Conservation (phyloP, 331 rosid species). For the Rhamnella rubrinervis region DNA sequence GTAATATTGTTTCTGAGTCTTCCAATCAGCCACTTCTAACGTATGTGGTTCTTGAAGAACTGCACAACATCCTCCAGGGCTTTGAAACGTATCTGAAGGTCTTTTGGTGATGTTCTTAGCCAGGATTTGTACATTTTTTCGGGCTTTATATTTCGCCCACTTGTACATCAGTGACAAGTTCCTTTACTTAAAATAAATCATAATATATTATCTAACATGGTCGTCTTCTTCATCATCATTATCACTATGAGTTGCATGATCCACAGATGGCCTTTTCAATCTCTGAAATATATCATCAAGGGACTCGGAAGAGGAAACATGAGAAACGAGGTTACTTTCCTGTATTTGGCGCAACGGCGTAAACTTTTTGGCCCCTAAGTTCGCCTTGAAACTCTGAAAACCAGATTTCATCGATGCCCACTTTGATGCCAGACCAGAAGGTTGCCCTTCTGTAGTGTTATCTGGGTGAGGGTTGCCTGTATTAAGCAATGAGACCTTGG, state of each 20-base stretch:
- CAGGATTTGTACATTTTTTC: constrained; percentile 44
- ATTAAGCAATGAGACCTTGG: constrained; percentile 66
- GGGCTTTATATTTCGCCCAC: constrained; percentile 25
- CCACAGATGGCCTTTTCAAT: constrained; percentile 62
- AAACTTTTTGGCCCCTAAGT: constrained; percentile 59
- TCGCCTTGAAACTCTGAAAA: constrained; percentile 65
- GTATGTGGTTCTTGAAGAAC: constrained; percentile 17
- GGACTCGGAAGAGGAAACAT: constrained; percentile 60
- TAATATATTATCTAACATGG: constrained; percentile 38
- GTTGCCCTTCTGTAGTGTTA: constrained; percentile 34
- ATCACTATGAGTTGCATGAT: constrained; percentile 27
- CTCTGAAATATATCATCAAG: constrained; percentile 87
- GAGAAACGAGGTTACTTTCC: constrained; percentile 40
- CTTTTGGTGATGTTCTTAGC: not conserved
- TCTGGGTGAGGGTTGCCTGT: constrained; percentile 31
- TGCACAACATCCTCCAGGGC: constrained; percentile 23
- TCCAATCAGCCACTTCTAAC: constrained; percentile 19
- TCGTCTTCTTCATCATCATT: constrained; percentile 47
- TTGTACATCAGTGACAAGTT: constrained; percentile 18
- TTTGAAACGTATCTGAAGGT: constrained; percentile 14
- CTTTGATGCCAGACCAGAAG: constrained; percentile 63
- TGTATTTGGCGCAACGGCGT: constrained; percentile 59
- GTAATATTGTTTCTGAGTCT: constrained; percentile 7
- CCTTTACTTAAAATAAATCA: constrained; percentile 9
- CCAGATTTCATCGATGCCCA: constrained; percentile 82